Evolutionary conservation across 2,329 filamentous ascomycete species (phyloP).

Genomic region (Colletotrichum theobromicola): DNA sequence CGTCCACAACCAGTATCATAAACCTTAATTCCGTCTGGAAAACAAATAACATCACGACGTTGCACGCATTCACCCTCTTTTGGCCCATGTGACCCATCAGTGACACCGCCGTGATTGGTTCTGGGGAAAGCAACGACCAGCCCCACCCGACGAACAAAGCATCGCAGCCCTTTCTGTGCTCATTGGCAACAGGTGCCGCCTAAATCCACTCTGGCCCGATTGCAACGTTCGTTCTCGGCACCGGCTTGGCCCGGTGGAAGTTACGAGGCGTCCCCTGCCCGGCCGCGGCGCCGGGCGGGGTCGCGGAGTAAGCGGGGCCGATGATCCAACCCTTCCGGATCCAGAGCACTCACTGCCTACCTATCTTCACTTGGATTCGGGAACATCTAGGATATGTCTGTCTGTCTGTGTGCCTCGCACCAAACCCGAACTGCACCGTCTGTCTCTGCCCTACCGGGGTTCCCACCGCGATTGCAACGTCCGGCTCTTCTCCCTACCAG

Average conservation of each 20-base stretch:
- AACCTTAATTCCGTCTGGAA: constrained; percentile 14
- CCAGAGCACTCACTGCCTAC: no score
- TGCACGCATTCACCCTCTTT: background rate
- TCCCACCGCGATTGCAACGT: background rate
- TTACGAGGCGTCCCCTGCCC: background rate
- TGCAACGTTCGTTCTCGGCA: background rate
- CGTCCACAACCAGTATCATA: constrained; percentile 3
- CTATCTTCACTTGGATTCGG: no score
- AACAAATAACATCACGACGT: constrained; percentile 17
- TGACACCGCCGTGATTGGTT: background rate
- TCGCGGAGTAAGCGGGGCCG: background rate
- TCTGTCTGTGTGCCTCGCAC: background rate
- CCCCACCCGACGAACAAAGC: background rate
- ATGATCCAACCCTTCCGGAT: background rate
- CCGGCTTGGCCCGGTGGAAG: background rate
- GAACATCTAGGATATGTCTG: no score
- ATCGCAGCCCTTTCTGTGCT: no score
- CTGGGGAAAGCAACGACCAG: background rate
- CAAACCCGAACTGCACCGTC: background rate
- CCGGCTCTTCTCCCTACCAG: background rate
- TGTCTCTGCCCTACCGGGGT: background rate
- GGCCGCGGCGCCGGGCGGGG: background rate
- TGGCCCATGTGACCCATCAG: background rate
- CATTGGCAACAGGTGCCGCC: no score
- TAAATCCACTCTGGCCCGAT: background rate